Evolutionary conservation across 169 alveolate species (phyloP).

Genomic region (Plasmodium vinckei): DNA sequence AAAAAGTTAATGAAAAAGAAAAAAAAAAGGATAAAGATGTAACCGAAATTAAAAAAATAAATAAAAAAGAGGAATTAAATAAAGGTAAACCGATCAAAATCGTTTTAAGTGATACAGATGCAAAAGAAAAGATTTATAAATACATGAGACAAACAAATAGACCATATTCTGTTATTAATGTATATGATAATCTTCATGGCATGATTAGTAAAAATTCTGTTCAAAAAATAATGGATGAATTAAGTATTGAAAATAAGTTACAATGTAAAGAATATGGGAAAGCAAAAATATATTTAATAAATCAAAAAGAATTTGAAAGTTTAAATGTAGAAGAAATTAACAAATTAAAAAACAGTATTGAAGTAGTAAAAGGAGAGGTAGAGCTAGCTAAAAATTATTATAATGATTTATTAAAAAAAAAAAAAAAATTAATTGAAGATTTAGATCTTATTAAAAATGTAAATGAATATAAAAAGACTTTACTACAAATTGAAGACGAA

Average conservation of each 20-base stretch:
- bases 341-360: constrained; percentile 48
- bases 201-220: constrained; percentile 80
- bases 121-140: constrained; percentile 82
- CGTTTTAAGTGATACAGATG: constrained; percentile 44
- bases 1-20: constrained; percentile 3
- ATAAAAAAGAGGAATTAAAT: constrained; percentile 12
- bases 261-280: constrained; percentile 89
- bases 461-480: constrained; percentile 20
- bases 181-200: constrained; percentile 85
- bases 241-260: constrained; percentile 79
- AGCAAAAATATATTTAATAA: constrained; percentile 86
- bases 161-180: constrained; percentile 87
- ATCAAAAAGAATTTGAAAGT: constrained; percentile 80
- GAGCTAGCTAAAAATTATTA: constrained; percentile 46
- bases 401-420: constrained; percentile 43
- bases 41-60: neutral
- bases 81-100: constrained; percentile 30
- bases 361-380: constrained; percentile 21
- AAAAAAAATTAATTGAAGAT: constrained; percentile 56
- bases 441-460: constrained; percentile 45
- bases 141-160: constrained; percentile 87
- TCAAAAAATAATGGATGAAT: constrained; percentile 84
- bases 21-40: neutral
- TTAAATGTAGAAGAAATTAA: constrained; percentile 30
- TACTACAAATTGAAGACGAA: constrained; percentile 34